A percentile compares a stretch with the other conserved stretches of the same genome.
phyloP scores from a whole-genome alignment of 2,329 filamentous ascomycete species.

The Pseudogymnoascus sp. region DNA sequence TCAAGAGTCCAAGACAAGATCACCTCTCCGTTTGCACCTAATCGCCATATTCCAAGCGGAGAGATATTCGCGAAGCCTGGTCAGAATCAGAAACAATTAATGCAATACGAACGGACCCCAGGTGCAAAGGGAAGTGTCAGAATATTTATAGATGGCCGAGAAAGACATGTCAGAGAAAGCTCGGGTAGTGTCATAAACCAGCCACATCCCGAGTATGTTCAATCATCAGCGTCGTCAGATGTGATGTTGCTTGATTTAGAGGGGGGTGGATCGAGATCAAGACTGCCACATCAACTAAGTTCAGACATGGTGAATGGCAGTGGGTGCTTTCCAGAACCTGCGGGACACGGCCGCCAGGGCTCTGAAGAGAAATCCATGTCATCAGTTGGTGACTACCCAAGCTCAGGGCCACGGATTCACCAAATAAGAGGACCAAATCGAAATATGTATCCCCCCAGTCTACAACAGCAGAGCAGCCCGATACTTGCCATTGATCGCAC shows the following conservation, averaged over 20 bases:
- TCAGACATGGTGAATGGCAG: neutral
- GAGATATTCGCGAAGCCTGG: neutral
- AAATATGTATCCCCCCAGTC: neutral
- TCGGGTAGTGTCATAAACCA: conserved; percentile 19
- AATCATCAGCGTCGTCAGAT: conserved; percentile 19
- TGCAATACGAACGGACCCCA: neutral
- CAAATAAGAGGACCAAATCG: neutral
- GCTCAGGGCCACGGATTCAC: neutral
- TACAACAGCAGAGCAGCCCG: neutral
- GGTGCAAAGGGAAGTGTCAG: conserved; percentile 14
- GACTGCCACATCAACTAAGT: neutral
- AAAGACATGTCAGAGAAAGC: conserved; percentile 19
- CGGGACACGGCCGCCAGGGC: neutral
- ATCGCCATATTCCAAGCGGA: neutral
- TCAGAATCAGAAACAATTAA: neutral
- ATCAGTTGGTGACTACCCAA: neutral
- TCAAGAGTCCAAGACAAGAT: conserved; percentile 13
- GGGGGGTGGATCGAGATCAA: neutral
- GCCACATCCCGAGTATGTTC: conserved; percentile 5
- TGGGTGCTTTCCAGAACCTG: neutral
- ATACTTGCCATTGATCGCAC: neutral
- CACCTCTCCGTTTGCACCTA: conserved; percentile 14
- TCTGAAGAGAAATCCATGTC: neutral
- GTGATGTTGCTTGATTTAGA: conserved; percentile 23
- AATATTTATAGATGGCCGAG: conserved; percentile 23